Percentiles rank a stretch among this genome's conserved stretches.
These are phyloP conservation scores for Sporothrix inflata DNA, from an alignment of 2,329 filamentous ascomycete genomes.

Conservation along the genomic window DNA sequence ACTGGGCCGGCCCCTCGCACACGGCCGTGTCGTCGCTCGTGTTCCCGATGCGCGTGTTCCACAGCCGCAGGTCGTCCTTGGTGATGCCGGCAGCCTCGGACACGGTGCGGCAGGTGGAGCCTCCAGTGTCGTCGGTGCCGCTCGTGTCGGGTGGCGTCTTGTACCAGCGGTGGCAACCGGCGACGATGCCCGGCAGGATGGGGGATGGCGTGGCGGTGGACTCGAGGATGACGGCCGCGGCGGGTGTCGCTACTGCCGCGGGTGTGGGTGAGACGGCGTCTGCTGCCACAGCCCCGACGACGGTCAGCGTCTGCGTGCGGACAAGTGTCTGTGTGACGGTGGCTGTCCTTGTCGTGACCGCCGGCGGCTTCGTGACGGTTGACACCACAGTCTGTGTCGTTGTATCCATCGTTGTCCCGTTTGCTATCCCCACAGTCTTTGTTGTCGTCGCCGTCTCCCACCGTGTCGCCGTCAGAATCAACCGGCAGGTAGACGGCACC, in stretches of 20 bases:
- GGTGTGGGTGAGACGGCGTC: background rate
- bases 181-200: background rate
- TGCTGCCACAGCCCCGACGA: background rate
- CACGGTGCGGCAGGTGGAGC: background rate
- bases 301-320: background rate
- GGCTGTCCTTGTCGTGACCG: background rate
- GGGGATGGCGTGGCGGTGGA: background rate
- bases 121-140: background rate
- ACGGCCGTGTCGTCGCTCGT: background rate
- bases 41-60: background rate
- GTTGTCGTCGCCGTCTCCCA: conserved; percentile 8
- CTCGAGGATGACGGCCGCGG: background rate
- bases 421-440: background rate
- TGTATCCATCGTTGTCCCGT: background rate
- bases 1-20: background rate
- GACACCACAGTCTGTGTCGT: background rate
- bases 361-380: background rate
- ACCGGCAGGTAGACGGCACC: background rate
- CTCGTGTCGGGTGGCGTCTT: background rate
- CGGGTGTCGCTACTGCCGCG: background rate
- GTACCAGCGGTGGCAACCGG: background rate
- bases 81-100: background rate
- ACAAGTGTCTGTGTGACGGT: background rate
- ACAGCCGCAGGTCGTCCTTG: background rate
- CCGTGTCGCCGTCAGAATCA: background rate